Conservation (phyloP, 306 rosid genomes). For the Trichosanthes cucumerina region DNA sequence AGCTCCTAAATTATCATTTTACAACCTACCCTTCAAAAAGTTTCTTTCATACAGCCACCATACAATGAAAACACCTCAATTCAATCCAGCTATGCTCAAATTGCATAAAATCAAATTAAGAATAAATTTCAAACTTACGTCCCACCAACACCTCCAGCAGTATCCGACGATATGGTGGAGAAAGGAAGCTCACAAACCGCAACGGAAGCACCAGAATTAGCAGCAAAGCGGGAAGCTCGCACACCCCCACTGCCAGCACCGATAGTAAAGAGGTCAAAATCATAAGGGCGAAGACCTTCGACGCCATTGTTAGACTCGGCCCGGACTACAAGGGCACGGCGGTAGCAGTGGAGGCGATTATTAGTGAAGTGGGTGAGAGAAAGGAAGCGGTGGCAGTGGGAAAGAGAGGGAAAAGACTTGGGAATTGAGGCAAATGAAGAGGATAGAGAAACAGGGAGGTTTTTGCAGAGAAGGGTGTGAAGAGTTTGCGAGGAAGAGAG, state of each 20-base stretch:
- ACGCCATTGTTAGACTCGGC: constrained; percentile 40
- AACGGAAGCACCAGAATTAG: constrained; percentile 60
- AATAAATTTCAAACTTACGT: constrained; percentile 41
- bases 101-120: neutral
- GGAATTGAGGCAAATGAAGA: constrained; percentile 22
- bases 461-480: constrained; percentile 29
- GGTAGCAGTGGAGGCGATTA: constrained; percentile 7
- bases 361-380: constrained; percentile 6
- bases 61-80: neutral
- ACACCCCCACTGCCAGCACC: constrained; percentile 98
- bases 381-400: neutral
- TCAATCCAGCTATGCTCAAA: neutral
- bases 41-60: neutral
- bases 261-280: constrained; percentile 85
- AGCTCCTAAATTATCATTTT: neutral
- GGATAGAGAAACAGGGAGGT: constrained; percentile 15
- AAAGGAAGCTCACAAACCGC: constrained; percentile 96
- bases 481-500: constrained; percentile 23
- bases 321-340: constrained; percentile 22
- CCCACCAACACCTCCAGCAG: constrained; percentile 87
- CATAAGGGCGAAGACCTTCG: constrained; percentile 39
- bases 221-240: constrained; percentile 75
- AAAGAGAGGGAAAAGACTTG: constrained; percentile 10
- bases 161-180: constrained; percentile 78
- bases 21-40: neutral